Percentiles rank a stretch among this genome's conserved stretches.
These are phyloP conservation scores for Pichia scutulata DNA, from an alignment of 805 yeast species.

Conservation along the genomic window DNA sequence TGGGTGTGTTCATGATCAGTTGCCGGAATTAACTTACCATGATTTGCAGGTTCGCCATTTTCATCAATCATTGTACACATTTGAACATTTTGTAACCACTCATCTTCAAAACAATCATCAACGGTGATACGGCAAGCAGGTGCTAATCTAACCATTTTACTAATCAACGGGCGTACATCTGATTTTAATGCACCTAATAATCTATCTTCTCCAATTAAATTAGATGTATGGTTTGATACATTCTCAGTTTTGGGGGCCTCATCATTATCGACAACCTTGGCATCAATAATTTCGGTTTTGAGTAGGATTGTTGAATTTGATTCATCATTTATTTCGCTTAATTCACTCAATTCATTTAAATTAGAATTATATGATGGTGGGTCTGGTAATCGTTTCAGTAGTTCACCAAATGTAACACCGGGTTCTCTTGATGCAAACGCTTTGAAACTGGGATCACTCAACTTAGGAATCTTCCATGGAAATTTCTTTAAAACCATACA, in stretches of 20 bases:
- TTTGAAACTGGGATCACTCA: slow-evolving; percentile 75
- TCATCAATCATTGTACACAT: slow-evolving; percentile 60
- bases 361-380: slow-evolving; percentile 29
- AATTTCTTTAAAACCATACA: slow-evolving; percentile 88
- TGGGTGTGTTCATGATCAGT: slow-evolving; percentile 73
- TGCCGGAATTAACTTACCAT: slow-evolving; percentile 35
- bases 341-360: background rate
- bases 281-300: slow-evolving; percentile 9
- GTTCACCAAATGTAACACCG: slow-evolving; percentile 57
- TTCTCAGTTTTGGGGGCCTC: slow-evolving; percentile 6
- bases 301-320: background rate
- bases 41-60: slow-evolving; percentile 24
- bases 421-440: slow-evolving; percentile 69
- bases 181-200: slow-evolving; percentile 62
- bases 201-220: slow-evolving; percentile 64
- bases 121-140: slow-evolving; percentile 81
- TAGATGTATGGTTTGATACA: slow-evolving; percentile 45
- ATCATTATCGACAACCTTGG: background rate
- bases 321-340: slow-evolving; percentile 4
- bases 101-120: slow-evolving; percentile 68
- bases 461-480: slow-evolving; percentile 91
- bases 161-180: slow-evolving; percentile 58
- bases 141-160: slow-evolving; percentile 74
- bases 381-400: slow-evolving; percentile 48
- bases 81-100: slow-evolving; percentile 55